Evolutionary conservation across 441 rosid genomes (phyloP), one percentile per base, ranked within the genome.

Genomic region (Arabidopsis lyrata): DNA sequence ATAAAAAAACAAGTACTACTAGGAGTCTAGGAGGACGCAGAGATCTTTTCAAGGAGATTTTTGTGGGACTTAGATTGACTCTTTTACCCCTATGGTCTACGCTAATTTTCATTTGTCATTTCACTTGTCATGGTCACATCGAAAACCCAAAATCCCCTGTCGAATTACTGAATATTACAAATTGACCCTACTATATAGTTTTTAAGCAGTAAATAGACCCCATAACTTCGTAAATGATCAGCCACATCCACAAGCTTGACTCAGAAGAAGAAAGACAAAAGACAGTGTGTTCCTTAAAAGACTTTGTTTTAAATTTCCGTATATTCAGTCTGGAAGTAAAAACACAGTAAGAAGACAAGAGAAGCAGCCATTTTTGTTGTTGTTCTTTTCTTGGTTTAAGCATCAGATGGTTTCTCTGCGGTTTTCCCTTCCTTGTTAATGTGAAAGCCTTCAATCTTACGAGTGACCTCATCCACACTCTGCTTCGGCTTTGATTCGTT

Each of bases 381-480:
- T 24, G 31, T 29, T 29, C 31, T 4, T 29, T 27, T 27, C 1
- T 11, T 14, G 45, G n/a, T 10, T 49, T 61, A 71, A 15, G 22
- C 53, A 49, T 66, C 77, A 31, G 74, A 77, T 53, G 63, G 65
- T 66, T 72, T 77, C 54, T 66, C 77, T 44, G 22, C 16, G 42
- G 50, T 29, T 68, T 73, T 83, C 39, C 84, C 87, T 75, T 86
- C 99, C 36, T 83, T 82, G 78, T 73, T 79, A 38, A 89, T 80
- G 55, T 86, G 90, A 62, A 92, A 81, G 60, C 82, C 91, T 80
- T 89, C 91, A 3, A 92, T 74, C 79, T 87, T 90, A 38, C 35
- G 32, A 38, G 47, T 36, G 34, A 95, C 83, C 55, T 95, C 97
- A 18, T 92, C 96, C 1, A 83, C 85, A 5, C 66, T 75, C 32